Evolutionary conservation across 805 yeast species (phyloP), one percentile per base, ranked within the genome.

Genomic region (Candida gorgasii): DNA sequence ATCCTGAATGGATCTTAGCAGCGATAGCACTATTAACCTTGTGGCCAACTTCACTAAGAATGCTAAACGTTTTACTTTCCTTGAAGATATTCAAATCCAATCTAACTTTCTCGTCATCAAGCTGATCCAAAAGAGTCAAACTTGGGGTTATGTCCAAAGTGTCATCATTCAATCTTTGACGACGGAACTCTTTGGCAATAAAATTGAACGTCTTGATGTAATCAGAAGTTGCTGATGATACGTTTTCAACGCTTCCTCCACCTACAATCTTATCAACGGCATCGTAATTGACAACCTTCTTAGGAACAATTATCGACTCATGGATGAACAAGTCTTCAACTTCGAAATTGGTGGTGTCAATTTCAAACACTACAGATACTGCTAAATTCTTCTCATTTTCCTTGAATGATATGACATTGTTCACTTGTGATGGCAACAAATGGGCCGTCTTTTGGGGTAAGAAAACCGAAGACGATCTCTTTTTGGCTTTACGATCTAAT

Each of bases 21-120:
- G 98, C 99, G 42, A 93, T 81, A 1, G 95, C 87, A 32, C 80
- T 72, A 63, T 93, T 92, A 4, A 84, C 95, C 59, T 82, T 86
- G 53, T 84, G 82, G 54, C 82, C 77, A 23, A 93, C 73, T 63
- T 93, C 98, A 35, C 83, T 77, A 19, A 88, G 67, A 30, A 89
- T 68, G 34, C 78, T 73, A 30, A 75, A 72, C 0, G 86, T 79
- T 11, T 70, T 61, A 36, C 76, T 73, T 28, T 77, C 73, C 45
- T 84, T 82, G 61, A 84, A 86, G 16, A 89, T 76, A 57, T 89
- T 89, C 58, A 87, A 69, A 50, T 80, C 78, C 41, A 86, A 75
- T 36, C 82, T 76, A 8, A 83, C 87, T 49, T 78, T 80, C 53
- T 89, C 96, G 55, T 90, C 97, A 61, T 90, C 97, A 43, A 89